These are phyloP conservation scores for Epichloe festucae DNA, from an alignment of 2,329 filamentous ascomycete genomes.

Conservation along the genomic window DNA sequence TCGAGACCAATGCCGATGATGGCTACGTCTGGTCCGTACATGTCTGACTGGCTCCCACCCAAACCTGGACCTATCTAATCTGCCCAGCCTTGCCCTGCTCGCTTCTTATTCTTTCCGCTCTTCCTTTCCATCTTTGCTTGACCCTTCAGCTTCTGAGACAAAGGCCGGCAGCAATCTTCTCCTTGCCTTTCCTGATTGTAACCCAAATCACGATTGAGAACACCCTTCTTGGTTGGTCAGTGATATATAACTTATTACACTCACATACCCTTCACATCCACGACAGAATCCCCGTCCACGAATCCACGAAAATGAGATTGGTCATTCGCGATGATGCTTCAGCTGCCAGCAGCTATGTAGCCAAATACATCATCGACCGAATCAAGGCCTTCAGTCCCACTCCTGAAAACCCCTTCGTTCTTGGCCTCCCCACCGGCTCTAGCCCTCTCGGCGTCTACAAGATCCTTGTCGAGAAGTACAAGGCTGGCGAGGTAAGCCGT, in stretches of 20 bases:
- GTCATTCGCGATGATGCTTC: conserved; percentile 65
- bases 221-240: background rate
- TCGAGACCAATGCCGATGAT: background rate
- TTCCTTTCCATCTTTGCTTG: background rate
- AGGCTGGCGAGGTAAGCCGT: conserved; percentile 40
- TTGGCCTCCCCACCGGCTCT: conserved; percentile 73
- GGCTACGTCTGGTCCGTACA: background rate
- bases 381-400: conserved; percentile 69
- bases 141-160: background rate
- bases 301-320: conserved; percentile 50
- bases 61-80: background rate
- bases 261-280: conserved; percentile 1
- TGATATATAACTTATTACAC: conserved; percentile 1
- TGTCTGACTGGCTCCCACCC: background rate
- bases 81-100: background rate
- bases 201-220: background rate
- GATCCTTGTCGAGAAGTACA: conserved; percentile 58
- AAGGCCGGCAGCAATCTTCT: background rate
- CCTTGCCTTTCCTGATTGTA: background rate
- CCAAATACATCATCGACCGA: conserved; percentile 70
- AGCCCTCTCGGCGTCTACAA: conserved; percentile 69
- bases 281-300: conserved; percentile 9
- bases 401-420: conserved; percentile 60
- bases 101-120: background rate
- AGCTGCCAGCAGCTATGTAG: conserved; percentile 61